Percentiles rank a stretch among this genome's conserved stretches.
Conservation (phyloP, 2,329 filamentous ascomycete species). For the Colletotrichum ledebouriae region DNA sequence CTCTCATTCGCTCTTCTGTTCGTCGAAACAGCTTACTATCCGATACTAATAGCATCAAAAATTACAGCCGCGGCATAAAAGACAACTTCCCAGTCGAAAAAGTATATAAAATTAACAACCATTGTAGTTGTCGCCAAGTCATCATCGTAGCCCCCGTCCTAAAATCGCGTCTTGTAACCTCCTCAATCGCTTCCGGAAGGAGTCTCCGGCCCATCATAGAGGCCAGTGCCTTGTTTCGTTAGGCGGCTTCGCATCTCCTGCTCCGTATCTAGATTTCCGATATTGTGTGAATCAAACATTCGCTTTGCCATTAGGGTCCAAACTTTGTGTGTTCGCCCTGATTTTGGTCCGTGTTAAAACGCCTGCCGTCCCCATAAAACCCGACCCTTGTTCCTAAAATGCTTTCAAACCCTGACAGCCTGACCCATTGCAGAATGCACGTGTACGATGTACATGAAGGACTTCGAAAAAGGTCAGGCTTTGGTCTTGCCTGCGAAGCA, state of each 20-base stretch:
- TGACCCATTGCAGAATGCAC: constrained; percentile 26
- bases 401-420: constrained; percentile 31
- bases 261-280: constrained; percentile 22
- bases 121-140: constrained; percentile 9
- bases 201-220: constrained; percentile 11
- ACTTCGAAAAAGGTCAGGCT: constrained; percentile 23
- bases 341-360: constrained; percentile 42
- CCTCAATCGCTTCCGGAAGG: constrained; percentile 13
- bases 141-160: constrained; percentile 32
- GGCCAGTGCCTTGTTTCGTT: not conserved
- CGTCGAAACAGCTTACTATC: constrained; percentile 15
- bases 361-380: constrained; percentile 31
- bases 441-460: constrained; percentile 26
- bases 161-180: not conserved
- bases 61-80: constrained; percentile 28
- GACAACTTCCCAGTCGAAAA: not conserved
- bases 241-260: constrained; percentile 2
- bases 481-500: constrained; percentile 49
- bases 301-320: constrained; percentile 35
- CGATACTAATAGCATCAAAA: constrained; percentile 30
- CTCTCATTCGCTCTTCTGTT: constrained; percentile 29
- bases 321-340: constrained; percentile 30
- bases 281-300: constrained; percentile 35
- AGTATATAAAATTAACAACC: not conserved
- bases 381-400: constrained; percentile 30